Evolutionary conservation across 169 alveolate species (phyloP).

Genomic region (Cryptosporidium felis): DNA sequence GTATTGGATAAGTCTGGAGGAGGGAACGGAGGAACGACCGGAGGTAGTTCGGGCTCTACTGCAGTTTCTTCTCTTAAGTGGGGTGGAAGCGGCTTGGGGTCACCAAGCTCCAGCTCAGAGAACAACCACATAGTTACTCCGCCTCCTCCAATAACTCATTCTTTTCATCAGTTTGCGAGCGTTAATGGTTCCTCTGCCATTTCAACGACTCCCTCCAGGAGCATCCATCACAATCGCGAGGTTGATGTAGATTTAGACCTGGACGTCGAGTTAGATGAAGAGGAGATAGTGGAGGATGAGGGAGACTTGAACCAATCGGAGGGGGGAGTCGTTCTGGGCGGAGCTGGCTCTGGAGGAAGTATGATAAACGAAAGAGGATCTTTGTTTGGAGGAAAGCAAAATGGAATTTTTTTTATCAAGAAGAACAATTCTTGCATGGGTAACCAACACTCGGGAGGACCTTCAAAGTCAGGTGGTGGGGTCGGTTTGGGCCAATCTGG

Average conservation of each 20-base stretch:
- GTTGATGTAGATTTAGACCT: constrained; percentile 29
- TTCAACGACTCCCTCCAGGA: constrained; percentile 26
- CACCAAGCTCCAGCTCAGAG: constrained; percentile 3
- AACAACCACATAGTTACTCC: constrained; percentile 57
- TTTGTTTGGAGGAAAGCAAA: constrained; percentile 2
- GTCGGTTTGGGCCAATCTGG: background rate
- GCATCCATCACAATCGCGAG: background rate
- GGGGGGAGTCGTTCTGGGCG: background rate
- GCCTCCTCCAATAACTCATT: constrained; percentile 51
- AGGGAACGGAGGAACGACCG: no score
- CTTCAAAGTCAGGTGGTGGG: background rate
- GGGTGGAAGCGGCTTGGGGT: background rate
- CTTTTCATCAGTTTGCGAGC: constrained; percentile 17
- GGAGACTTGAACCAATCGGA: background rate
- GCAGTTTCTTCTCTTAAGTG: constrained; percentile 18
- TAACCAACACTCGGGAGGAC: no score
- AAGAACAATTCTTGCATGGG: constrained; percentile 29
- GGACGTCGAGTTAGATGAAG: constrained; percentile 44
- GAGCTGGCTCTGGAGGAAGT: background rate
- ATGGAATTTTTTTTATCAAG: constrained; percentile 50
- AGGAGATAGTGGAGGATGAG: constrained; percentile 42
- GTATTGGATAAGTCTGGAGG: no score
- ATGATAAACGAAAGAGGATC: background rate
- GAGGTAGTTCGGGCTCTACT: background rate
- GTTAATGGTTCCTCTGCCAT: constrained; percentile 15